Base-by-base conservation (phyloP, 2,329 filamentous ascomycete genomes). In the Calycina herbarum region DNA sequence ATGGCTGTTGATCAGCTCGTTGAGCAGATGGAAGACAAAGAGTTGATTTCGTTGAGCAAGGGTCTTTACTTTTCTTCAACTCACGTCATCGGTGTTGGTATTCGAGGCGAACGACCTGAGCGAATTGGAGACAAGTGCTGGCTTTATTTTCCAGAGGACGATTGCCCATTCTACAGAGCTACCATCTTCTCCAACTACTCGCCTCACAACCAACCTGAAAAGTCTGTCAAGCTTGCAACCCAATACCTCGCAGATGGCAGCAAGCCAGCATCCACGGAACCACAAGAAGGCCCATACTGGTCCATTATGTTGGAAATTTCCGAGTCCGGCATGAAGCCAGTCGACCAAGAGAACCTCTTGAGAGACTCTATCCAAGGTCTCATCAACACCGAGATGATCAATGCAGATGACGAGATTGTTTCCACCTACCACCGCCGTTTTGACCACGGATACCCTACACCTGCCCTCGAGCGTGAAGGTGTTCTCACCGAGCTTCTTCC, bases 151-250 rank as follows among this genome's bases (percentile, higher is more conserved):
- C 95, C 95, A 69, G 95, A 99, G 81, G 91, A 97, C 80, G 90
- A 99, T 86, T 97, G 93, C 85, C 93, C 93, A 78, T 99, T 99
- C 86, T 99, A 99, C 86, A 92, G 95, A 74, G 95, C 95, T 76
- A 99, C 95, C 77, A 98, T 99, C 83, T 99, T 99, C 88, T 98
- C 94, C 81, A 99, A 99, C 87, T 99, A 99, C 86, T 98, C 95
- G 27, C 95, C 94, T 62, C 89, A 96, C 87, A 99, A 99, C 85
- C 95, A 98, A 83, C 95, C 95, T 40, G 83, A 91, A 71, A 84
- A 88, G 66, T 88, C 89, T 65, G 89, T 85, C 77, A 95, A 96
- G 85, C 88, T 99, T 64, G 87, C 93, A 48, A 98, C 95, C 27
- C 82, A 93, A 73, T 91, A 94, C 79, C 85, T 94, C 54, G 95